Evolutionary conservation across 1,284 basidiomycete genomes (phyloP), one percentile per base, ranked within the genome.

Genomic region (Trametes sp.): DNA sequence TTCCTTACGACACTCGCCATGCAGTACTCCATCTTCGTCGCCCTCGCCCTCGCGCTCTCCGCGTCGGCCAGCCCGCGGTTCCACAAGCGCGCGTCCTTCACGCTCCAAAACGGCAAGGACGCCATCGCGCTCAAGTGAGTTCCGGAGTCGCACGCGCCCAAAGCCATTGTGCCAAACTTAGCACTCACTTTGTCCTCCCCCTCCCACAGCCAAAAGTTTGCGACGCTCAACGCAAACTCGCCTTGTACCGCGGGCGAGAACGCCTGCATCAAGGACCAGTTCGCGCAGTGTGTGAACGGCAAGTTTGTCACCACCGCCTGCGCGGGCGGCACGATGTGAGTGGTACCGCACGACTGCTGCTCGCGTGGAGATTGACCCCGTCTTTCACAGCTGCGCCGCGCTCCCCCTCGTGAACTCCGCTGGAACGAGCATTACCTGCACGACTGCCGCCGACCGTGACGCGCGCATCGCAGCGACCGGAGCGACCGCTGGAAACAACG

Each of bases 81-180:
- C 53, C 19, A 36, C 52, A 78, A 78, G 54, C 79, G 74, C 28
- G 75, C 76, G 19, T 72, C 69, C 21, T 79, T 83, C 69, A 67
- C 71, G 54, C 73, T 80, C 42, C 75, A 81, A 66, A 88, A 87
- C 72, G 85, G 84, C 58, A 72, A 84, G 65, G 82, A 82, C 64
- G 84, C 86, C 49, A 80, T 86, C 64, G 77, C 80, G 16, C 72
- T 80, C 26, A 87, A 87, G 87, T 84, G 24, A 53, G 51, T 53
- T 75, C 19, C n/a, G n/a, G n/a, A n/a, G n/a, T 6, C 33, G 6
- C 63, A 19, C 57, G 16, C 41, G 23, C 36, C 31, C n/a, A 52
- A 46, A 54, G 38, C 45, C 57, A 63, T 65, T 57, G 62, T 58
- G 46, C 54, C 41, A 44, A 57, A 41, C 57, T 57, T 54, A 57